phyloP scores from a whole-genome alignment of 2,329 filamentous ascomycete species.

The Exophiala oligosperma region DNA sequence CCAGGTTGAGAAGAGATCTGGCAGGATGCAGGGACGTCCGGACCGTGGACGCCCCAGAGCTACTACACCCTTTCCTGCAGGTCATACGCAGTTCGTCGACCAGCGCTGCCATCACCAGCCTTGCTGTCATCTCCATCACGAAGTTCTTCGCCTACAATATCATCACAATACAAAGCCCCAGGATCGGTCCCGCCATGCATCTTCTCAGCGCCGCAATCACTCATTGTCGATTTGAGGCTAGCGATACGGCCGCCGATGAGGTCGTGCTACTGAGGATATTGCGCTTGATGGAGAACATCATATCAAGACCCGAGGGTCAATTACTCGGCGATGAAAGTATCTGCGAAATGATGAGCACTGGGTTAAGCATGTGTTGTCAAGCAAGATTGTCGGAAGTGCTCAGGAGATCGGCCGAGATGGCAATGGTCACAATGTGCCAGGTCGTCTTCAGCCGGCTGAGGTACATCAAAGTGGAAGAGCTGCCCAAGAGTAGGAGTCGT shows the following conservation, averaged over 20 bases:
- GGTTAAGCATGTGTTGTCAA: constrained; percentile 95
- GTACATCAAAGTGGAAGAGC: constrained; percentile 75
- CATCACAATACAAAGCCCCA: constrained; percentile 78
- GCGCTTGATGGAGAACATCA: constrained; percentile 97
- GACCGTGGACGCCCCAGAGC: constrained; percentile 81
- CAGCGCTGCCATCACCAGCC: constrained; percentile 91
- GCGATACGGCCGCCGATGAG: constrained; percentile 90
- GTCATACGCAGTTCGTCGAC: constrained; percentile 96
- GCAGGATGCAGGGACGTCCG: constrained; percentile 87
- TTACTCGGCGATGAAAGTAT: constrained; percentile 97
- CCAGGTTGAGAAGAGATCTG: constrained; percentile 81
- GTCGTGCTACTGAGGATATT: constrained; percentile 92
- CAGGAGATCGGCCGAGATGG: constrained; percentile 82
- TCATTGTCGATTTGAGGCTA: constrained; percentile 96
- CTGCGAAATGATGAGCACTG: constrained; percentile 99
- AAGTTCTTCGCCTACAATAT: constrained; percentile 97
- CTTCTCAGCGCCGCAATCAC: constrained; percentile 91
- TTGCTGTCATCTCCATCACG: constrained; percentile 87
- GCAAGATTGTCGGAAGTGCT: constrained; percentile 86
- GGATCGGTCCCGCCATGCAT: constrained; percentile 90
- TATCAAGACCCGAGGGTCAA: constrained; percentile 87
- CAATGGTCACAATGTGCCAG: constrained; percentile 99
- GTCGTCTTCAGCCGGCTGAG: constrained; percentile 95
- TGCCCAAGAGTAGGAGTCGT: constrained; percentile 41
- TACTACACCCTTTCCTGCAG: constrained; percentile 91